Conservation (phyloP, 129 eudicot species). For the Ambrosia artemisiifolia region DNA sequence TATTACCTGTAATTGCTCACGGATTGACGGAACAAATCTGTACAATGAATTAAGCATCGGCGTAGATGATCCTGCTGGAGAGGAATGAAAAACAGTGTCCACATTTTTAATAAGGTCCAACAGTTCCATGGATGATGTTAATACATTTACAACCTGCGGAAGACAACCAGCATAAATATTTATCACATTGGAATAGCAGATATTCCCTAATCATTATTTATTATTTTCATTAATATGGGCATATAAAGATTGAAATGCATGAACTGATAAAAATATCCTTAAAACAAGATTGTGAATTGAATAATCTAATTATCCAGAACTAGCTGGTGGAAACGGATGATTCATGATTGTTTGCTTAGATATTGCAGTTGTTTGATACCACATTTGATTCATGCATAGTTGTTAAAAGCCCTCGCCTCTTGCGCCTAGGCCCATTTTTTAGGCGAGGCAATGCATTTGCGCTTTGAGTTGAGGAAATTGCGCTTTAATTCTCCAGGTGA, state of each 20-base stretch:
- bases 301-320: background rate
- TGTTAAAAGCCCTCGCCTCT: too few species aligned
- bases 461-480: too few species aligned
- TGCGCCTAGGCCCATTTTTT: too few species aligned
- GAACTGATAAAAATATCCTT: too few species aligned
- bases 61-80: constrained; percentile 54
- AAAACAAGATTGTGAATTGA: too few species aligned
- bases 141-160: constrained; percentile 59
- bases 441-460: too few species aligned
- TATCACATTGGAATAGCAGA: background rate
- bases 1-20: constrained; percentile 79
- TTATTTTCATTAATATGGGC: too few species aligned
- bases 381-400: too few species aligned
- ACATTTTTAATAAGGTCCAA: constrained; percentile 64
- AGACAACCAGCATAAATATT: background rate
- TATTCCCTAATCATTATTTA: too few species aligned
- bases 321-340: background rate
- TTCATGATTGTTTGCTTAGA: too few species aligned
- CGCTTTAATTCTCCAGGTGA: too few species aligned
- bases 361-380: too few species aligned
- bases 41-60: constrained; percentile 44
- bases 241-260: background rate
- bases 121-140: constrained; percentile 73
- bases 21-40: constrained; percentile 61
- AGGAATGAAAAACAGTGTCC: constrained; percentile 66